phyloP scores from a whole-genome alignment of 2,329 filamentous ascomycete species.

The Neonectria sp. region DNA sequence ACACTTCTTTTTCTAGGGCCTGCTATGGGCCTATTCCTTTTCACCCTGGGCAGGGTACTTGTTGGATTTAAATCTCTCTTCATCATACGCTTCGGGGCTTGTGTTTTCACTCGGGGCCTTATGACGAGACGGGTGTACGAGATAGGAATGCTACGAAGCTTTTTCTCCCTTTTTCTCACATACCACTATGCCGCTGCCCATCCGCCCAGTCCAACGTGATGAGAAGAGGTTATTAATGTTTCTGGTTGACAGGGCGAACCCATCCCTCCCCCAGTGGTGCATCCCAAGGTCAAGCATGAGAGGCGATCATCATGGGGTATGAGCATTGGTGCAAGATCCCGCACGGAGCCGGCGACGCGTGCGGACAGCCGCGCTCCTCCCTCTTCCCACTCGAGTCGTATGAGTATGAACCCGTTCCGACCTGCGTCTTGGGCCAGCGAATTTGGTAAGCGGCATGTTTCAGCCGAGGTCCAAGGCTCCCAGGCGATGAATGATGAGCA shows the following conservation, averaged over 20 bases:
- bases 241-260: constrained; percentile 56
- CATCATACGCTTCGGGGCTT: constrained; percentile 49
- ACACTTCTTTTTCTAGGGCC: constrained; percentile 57
- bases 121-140: constrained; percentile 56
- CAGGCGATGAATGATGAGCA: constrained; percentile 22
- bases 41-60: constrained; percentile 43
- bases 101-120: constrained; percentile 50
- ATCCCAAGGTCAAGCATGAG: constrained; percentile 56
- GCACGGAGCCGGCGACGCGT: constrained; percentile 42
- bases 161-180: constrained; percentile 48
- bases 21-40: constrained; percentile 48
- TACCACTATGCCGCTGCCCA: constrained; percentile 48
- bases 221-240: constrained; percentile 55
- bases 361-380: constrained; percentile 39
- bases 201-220: constrained; percentile 45
- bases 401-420: constrained; percentile 35
- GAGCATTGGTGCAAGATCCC: constrained; percentile 53
- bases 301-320: constrained; percentile 63
- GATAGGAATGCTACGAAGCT: constrained; percentile 60
- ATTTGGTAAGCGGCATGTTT: constrained; percentile 42
- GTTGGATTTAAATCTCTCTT: constrained; percentile 49
- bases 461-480: constrained; percentile 34
- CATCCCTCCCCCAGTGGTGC: constrained; percentile 52
- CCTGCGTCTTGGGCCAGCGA: constrained; percentile 38
- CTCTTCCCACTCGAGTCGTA: constrained; percentile 43